phyloP scores from a whole-genome alignment of 768 basidiomycete species.

The Trichaptum fuscoviolaceum region DNA sequence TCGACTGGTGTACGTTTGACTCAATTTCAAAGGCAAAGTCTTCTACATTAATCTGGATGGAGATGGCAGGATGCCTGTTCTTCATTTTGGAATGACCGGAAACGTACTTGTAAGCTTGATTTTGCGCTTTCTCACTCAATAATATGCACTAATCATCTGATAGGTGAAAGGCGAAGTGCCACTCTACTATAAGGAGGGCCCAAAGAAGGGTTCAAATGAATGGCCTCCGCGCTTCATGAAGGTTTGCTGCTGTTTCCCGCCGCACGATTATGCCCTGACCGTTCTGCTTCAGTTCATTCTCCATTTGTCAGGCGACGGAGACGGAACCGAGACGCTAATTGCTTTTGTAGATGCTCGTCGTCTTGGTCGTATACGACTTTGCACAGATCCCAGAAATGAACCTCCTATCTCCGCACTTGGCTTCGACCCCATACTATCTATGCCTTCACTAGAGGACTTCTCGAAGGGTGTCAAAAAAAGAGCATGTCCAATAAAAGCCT shows the following conservation, averaged over 20 bases:
- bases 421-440: constrained; percentile 70
- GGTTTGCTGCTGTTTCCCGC: constrained; percentile 24
- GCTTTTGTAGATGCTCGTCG: constrained; percentile 72
- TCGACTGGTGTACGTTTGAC: not conserved
- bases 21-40: constrained; percentile 43
- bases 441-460: constrained; percentile 56
- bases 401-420: constrained; percentile 69
- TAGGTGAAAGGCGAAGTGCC: constrained; percentile 48
- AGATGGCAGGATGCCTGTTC: constrained; percentile 54
- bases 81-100: constrained; percentile 88
- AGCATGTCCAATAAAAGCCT: constrained; percentile 62
- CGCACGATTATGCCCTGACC: not conserved
- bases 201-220: constrained; percentile 32
- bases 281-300: constrained; percentile 51
- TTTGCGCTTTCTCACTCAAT: constrained; percentile 5
- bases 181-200: constrained; percentile 44
- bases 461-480: constrained; percentile 42
- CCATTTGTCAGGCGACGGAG: constrained; percentile 41
- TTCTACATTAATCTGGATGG: constrained; percentile 65
- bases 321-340: constrained; percentile 38
- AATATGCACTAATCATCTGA: not conserved
- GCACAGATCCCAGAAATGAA: constrained; percentile 49
- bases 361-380: constrained; percentile 64
- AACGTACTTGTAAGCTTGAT: constrained; percentile 52
- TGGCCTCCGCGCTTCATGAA: constrained; percentile 72